A percentile compares a stretch with the other conserved stretches of the same genome.
Evolutionary conservation across 1,284 basidiomycete genomes (phyloP).

Genomic region (Ganoderma multipileum): DNA sequence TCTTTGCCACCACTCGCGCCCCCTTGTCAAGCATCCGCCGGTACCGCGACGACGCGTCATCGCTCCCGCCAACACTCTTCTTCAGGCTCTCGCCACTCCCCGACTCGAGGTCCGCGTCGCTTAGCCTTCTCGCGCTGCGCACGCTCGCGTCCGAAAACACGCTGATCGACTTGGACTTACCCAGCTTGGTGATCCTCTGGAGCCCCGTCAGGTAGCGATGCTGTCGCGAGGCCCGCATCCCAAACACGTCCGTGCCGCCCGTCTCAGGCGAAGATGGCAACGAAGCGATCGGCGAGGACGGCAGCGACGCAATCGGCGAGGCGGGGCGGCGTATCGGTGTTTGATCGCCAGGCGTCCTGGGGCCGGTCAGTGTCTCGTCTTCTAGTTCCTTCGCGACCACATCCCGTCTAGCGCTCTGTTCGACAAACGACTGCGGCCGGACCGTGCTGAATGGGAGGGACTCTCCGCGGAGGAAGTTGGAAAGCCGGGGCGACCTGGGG

Average conservation of each 20-base stretch:
- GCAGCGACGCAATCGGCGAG: neutral
- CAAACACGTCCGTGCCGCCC: constrained; percentile 12
- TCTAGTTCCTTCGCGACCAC: neutral
- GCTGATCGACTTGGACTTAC: constrained; percentile 39
- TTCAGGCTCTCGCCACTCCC: constrained; percentile 12
- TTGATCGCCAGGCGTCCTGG: constrained; percentile 10
- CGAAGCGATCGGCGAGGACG: constrained; percentile 10
- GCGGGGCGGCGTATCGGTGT: neutral
- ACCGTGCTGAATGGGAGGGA: constrained; percentile 14
- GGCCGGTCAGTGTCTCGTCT: constrained; percentile 4
- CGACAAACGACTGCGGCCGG: constrained; percentile 18
- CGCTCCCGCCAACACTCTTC: constrained; percentile 14
- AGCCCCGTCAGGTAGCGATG: constrained; percentile 37
- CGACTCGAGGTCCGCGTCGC: constrained; percentile 27
- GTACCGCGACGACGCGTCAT: constrained; percentile 24
- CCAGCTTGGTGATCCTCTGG: constrained; percentile 45
- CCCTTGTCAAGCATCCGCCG: constrained; percentile 25
- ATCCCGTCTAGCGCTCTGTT: constrained; percentile 10
- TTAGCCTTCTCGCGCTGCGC: constrained; percentile 25
- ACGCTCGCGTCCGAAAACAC: constrained; percentile 26
- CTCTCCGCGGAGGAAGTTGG: constrained; percentile 30
- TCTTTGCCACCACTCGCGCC: constrained; percentile 24
- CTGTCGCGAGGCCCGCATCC: constrained; percentile 22
- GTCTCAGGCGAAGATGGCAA: constrained; percentile 27
- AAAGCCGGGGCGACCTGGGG: constrained; percentile 41